Base-by-base conservation (phyloP, 495 filamentous ascomycete species). In the Apodospora peruviana region DNA sequence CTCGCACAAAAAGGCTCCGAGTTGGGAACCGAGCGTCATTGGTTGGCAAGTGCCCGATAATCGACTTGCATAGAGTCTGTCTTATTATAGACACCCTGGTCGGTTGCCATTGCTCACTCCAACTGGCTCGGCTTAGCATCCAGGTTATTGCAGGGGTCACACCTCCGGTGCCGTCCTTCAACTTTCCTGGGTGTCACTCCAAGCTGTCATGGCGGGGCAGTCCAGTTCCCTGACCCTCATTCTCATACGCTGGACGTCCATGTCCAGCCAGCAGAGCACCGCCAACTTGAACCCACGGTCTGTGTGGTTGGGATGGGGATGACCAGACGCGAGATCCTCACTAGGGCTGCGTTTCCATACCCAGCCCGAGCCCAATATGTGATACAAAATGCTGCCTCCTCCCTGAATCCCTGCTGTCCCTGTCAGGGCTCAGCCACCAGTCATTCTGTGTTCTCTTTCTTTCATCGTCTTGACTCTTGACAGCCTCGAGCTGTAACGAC, bases 61-160 rank as follows among this genome's bases (percentile, higher is more conserved):
- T 14, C 35, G 27, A 40, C 12, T 48, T 53, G 55, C 55, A 57
- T 53, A 47, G 38, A 35, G 43, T 16, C n/a, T 44, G 40, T 41
- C 45, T 53, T 53, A 57, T 53, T 52, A 57, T 57, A 57, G 55
- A 56, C 50, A 50, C 50, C 55, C 55, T 35, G 11, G 55, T 50
- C 54, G 49, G 45, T 45, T 48, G 25, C 16, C 40, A 49, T 48
- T 45, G 44, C 49, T 32, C 27, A 32, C 7, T 32, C 14, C 27
- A 32, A 52, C 40, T 35, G 40, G 40, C 35, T 48, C 48, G 53
- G 53, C 48, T 51, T 39, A 46, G 53, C 35, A 29, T 24, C 40
- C n/a, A 41, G 25, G 16, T 47, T 43, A 29, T 34, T 36, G 38
- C 53, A 51, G 18, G 37, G 48, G 34, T 20, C 37, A 43, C 27